Percentiles rank a stretch among this genome's conserved stretches.
phyloP scores from a whole-genome alignment of 2,329 filamentous ascomycete species.

The Bipolaris zeicola region DNA sequence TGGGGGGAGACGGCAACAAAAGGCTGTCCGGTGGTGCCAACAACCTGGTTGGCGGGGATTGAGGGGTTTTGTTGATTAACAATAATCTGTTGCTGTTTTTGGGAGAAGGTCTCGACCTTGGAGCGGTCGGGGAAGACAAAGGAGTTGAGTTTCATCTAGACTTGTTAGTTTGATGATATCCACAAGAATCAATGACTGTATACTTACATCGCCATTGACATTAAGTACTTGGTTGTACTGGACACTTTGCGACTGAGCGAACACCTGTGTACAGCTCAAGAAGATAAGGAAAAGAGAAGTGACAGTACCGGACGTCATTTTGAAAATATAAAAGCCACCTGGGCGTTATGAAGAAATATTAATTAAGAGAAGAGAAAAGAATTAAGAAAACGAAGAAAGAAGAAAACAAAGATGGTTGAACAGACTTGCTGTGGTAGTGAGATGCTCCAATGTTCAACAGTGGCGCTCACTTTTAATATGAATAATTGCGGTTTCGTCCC shows the following conservation, averaged over 20 bases:
- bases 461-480: slow-evolving; percentile 33
- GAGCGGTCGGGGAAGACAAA: slow-evolving; percentile 46
- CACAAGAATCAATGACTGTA: accelerated
- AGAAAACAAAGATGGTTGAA: slow-evolving; percentile 28
- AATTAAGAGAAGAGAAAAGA: slow-evolving; percentile 14
- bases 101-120: slow-evolving; percentile 46
- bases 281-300: slow-evolving; percentile 38
- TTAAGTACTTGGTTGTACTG: slow-evolving; percentile 50
- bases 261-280: slow-evolving; percentile 33
- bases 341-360: slow-evolving; percentile 33
- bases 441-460: slow-evolving; percentile 7
- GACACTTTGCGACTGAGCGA: slow-evolving; percentile 33
- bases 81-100: slow-evolving; percentile 48
- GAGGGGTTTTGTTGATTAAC: slow-evolving; percentile 48
- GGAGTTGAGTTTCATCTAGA: slow-evolving; percentile 46
- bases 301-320: slow-evolving; percentile 48
- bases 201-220: slow-evolving; percentile 48
- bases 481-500: slow-evolving; percentile 18
- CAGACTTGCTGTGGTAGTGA: slow-evolving; percentile 40
- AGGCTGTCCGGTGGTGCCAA: slow-evolving; percentile 45
- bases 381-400: slow-evolving; percentile 26
- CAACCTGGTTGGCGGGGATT: slow-evolving; percentile 45
- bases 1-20: slow-evolving; percentile 42
- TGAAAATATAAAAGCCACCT: slow-evolving; percentile 37
- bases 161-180: slow-evolving; percentile 11